Evolutionary conservation across 257 asterid species (phyloP).

Genomic region (Lycium ferocissimum): DNA sequence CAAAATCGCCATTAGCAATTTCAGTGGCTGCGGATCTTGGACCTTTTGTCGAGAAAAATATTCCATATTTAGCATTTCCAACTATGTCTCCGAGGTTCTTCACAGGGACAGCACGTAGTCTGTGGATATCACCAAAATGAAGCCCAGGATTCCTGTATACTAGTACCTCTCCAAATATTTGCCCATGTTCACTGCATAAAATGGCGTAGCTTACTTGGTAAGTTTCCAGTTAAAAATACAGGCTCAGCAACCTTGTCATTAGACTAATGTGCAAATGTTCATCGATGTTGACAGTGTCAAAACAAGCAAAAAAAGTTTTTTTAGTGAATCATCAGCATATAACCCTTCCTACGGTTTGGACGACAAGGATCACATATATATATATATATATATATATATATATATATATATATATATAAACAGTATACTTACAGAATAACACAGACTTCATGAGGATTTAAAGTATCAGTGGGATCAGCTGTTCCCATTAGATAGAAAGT

Average conservation of each 20-base stretch:
- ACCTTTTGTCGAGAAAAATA: constrained; percentile 86
- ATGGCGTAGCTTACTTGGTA: constrained; percentile 8
- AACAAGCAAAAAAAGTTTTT: background rate
- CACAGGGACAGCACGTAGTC: constrained; percentile 66
- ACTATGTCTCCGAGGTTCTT: constrained; percentile 63
- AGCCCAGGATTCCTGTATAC: constrained; percentile 89
- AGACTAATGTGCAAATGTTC: background rate
- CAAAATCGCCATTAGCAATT: constrained; percentile 94
- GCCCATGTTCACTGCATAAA: constrained; percentile 73
- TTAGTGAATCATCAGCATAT: background rate
- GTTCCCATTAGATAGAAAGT: constrained; percentile 93
- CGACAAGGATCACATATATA: background rate
- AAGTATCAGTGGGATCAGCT: constrained; percentile 76
- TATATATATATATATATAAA: too few species aligned
- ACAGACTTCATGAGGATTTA: constrained; percentile 72
- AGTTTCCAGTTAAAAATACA: background rate
- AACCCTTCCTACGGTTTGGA: background rate
- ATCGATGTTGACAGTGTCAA: background rate
- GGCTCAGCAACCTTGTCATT: background rate
- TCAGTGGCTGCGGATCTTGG: constrained; percentile 73
- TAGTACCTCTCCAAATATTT: constrained; percentile 72
- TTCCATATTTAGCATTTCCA: constrained; percentile 84
- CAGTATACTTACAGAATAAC: constrained; percentile 71
- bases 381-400: too few species aligned
- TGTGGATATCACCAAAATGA: constrained; percentile 84